phyloP scores from a whole-genome alignment of 768 basidiomycete genomes.

The Phaeotremella fagi region DNA sequence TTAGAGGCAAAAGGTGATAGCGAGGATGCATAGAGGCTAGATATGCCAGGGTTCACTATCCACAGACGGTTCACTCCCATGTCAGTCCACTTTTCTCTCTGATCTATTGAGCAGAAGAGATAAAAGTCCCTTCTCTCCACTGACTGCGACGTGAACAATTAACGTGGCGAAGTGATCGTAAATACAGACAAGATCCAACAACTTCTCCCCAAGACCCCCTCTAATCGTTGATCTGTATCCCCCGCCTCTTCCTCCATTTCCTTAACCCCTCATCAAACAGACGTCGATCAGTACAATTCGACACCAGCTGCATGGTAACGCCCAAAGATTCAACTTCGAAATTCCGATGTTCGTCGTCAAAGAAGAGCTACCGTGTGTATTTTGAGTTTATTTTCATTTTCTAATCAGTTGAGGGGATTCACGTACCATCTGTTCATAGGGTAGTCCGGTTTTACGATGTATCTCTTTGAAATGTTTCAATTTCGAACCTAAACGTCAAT shows the following conservation, averaged over 20 bases:
- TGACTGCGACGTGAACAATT: too few relatives aligned
- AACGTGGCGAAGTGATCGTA: too few relatives aligned
- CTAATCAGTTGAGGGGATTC: not conserved
- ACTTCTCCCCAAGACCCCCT: not conserved
- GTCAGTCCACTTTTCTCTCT: too few relatives aligned
- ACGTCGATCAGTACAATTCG: constrained; percentile 54
- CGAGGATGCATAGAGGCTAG: too few relatives aligned
- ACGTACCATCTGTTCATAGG: constrained; percentile 72
- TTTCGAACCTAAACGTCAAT: constrained; percentile 62
- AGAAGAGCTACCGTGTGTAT: constrained; percentile 52
- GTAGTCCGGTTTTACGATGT: constrained; percentile 67
- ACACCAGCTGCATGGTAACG: constrained; percentile 74
- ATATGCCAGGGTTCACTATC: too few relatives aligned
- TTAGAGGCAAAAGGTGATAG: too few relatives aligned
- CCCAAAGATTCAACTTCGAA: constrained; percentile 58
- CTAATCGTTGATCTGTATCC: constrained; percentile 18
- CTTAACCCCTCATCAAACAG: constrained; percentile 66
- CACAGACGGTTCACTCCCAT: too few relatives aligned
- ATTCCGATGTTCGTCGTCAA: constrained; percentile 67
- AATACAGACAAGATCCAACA: not conserved
- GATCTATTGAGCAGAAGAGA: too few relatives aligned
- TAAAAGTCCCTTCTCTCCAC: too few relatives aligned
- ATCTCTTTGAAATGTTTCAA: constrained; percentile 71
- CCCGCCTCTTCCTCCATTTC: constrained; percentile 59
- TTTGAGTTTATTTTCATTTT: not conserved